phyloP scores from a whole-genome alignment of 306 rosid species.

The Dalbergia cochinchinensis region DNA sequence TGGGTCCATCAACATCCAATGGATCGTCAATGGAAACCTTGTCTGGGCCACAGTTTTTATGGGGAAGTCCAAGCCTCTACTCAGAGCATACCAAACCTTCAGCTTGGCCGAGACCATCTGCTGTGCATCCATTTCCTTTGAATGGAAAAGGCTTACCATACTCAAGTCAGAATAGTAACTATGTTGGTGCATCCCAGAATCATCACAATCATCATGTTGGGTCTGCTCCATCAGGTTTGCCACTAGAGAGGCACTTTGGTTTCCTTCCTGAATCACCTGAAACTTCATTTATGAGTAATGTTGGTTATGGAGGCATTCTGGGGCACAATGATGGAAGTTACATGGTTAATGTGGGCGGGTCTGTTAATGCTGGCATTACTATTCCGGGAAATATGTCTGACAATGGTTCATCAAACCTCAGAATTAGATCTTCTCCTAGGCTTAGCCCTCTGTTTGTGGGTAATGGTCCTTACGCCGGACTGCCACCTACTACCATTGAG shows the following conservation, averaged over 20 bases:
- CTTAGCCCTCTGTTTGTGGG: constrained; percentile 81
- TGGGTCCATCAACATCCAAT: constrained; percentile 71
- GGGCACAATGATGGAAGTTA: constrained; percentile 77
- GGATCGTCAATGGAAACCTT: constrained; percentile 83
- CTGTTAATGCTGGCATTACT: constrained; percentile 63
- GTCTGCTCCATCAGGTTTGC: constrained; percentile 95
- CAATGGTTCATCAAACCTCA: constrained; percentile 77
- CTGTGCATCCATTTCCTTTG: constrained; percentile 71
- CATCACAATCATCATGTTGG: constrained; percentile 81
- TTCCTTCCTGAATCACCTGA: constrained; percentile 90
- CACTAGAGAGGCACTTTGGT: constrained; percentile 90
- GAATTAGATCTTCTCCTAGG: constrained; percentile 87
- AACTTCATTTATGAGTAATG: constrained; percentile 72
- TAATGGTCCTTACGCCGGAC: constrained; percentile 75
- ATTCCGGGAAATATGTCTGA: constrained; percentile 77
- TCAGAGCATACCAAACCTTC: constrained; percentile 72
- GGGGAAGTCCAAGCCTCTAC: constrained; percentile 88
- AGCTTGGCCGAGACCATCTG: constrained; percentile 79
- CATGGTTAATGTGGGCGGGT: constrained; percentile 66
- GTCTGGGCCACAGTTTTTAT: constrained; percentile 96
- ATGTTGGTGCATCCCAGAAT: constrained; percentile 67
- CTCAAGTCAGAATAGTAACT: constrained; percentile 68
- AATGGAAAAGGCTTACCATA: constrained; percentile 76
- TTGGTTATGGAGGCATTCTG: constrained; percentile 72
- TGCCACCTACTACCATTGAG: constrained; percentile 63